These are phyloP conservation scores for Casaregolazyma suthepensis DNA, from an alignment of 1,139 yeast genomes.

Conservation along the genomic window DNA sequence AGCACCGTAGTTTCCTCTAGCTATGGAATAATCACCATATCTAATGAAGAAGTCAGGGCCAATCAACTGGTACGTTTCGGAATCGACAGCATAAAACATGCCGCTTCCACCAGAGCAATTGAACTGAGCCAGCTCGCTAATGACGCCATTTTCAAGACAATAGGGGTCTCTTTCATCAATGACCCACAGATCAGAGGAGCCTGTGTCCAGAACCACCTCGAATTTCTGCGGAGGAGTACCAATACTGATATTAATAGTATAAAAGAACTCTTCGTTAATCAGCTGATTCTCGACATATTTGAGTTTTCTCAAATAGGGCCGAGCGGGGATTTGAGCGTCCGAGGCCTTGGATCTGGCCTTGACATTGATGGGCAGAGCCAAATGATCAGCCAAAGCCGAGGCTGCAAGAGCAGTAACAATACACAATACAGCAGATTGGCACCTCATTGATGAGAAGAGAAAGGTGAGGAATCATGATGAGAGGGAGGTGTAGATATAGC, in stretches of 20 bases:
- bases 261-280: slow-evolving; percentile 10
- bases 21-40: slow-evolving; percentile 58
- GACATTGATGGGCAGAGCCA: slow-evolving; percentile 1
- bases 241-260: slow-evolving; percentile 25
- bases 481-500: not conserved
- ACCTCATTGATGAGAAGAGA: not conserved
- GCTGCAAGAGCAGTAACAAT: not conserved
- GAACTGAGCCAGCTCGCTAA: slow-evolving; percentile 17
- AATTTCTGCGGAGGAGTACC: slow-evolving; percentile 23
- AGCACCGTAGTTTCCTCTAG: slow-evolving; percentile 57
- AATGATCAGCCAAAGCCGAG: slow-evolving; percentile 1
- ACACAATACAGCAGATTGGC: not conserved
- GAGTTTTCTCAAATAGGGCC: slow-evolving; percentile 3
- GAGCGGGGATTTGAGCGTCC: not conserved
- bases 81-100: slow-evolving; percentile 17
- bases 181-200: slow-evolving; percentile 65
- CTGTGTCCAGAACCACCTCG: slow-evolving; percentile 46
- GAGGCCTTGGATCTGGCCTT: not conserved
- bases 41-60: slow-evolving; percentile 37
- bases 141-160: slow-evolving; percentile 19
- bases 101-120: slow-evolving; percentile 21
- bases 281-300: slow-evolving; percentile 1
- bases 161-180: slow-evolving; percentile 24
- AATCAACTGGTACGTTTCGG: slow-evolving; percentile 18
- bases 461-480: not conserved